Evolutionary conservation across 352 stramenopile species (phyloP), one percentile per base, ranked within the genome.

Genomic region (Phytophthora cryptogea): DNA sequence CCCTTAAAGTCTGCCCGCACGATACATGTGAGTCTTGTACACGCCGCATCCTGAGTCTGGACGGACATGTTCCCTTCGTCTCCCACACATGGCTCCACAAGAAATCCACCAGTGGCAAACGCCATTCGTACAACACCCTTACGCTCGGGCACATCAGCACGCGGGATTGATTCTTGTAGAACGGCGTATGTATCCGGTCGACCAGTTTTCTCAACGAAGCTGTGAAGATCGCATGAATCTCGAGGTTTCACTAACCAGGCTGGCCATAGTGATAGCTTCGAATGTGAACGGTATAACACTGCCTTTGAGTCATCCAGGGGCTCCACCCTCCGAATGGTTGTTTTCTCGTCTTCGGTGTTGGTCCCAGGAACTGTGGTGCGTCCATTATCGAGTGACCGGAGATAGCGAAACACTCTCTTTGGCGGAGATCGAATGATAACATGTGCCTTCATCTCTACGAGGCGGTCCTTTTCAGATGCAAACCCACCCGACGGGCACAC

Each of bases 151-250:
- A 92, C 79, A 44, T 92, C 83, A 2, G 76, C 63, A 20, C 80
- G 76, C 10, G 78, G 74, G 31, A 92, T 82, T 27, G 76, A 88
- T 54, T 92, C 76, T 57, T 89, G 76, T 23, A 90, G 52, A 53
- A 92, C 80, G 0, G 65, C 80, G 49, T 81, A 90, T 11, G 83
- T 92, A 47, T 89, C 68, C 6, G 51, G 57, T 11, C 68, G 67
- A n/a, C 79, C 78, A 4, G 83, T 90, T 37, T 84, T 84, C 28
- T 85, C 72, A 23, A 92, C 75, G 42, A 92, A 92, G 47, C 77
- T 88, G 54, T 88, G 75, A n/a, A 92, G 66, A 52, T 92, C 83
- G 53, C 83, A 92, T 43, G 83, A 90, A 53, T 92, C 83, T 10
- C 83, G 78, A 23, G 83, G 83, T 35, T 90, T 92, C 28, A 92